phyloP scores from a whole-genome alignment of 352 stramenopile species.

The Pythium periplocum region DNA sequence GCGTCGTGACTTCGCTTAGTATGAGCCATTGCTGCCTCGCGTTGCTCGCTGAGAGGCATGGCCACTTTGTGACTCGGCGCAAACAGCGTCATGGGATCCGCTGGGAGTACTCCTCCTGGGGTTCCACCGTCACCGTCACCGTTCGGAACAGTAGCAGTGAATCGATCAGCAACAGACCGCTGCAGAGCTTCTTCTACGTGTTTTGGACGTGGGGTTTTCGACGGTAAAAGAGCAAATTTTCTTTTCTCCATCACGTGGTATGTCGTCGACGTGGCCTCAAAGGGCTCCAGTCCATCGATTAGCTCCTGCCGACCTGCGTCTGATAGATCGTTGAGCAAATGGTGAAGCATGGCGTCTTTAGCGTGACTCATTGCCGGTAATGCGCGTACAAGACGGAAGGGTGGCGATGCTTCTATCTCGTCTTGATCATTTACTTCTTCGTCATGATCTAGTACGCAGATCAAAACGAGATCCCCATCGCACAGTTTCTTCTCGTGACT shows the following conservation, averaged over 20 bases:
- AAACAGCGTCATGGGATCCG: slow-evolving; percentile 18
- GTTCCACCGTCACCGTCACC: neutral
- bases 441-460: slow-evolving; percentile 17
- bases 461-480: slow-evolving; percentile 27
- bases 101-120: neutral
- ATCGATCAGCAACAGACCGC: slow-evolving; percentile 21
- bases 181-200: slow-evolving; percentile 30
- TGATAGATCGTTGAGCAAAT: no score
- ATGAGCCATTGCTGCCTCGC: neutral
- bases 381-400: no score
- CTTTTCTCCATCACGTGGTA: slow-evolving; percentile 31
- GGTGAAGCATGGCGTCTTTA: no score
- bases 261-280: neutral
- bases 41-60: slow-evolving; percentile 6
- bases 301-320: no score
- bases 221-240: slow-evolving; percentile 25
- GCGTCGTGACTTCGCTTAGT: neutral
- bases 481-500: slow-evolving; percentile 10
- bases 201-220: slow-evolving; percentile 5
- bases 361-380: no score
- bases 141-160: neutral
- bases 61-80: slow-evolving; percentile 36
- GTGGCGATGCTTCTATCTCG: no score
- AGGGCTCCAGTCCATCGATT: no score
- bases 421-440: no score